These are phyloP conservation scores for Sphaerosporella brunnea DNA, from an alignment of 495 filamentous ascomycete genomes.

Conservation along the genomic window DNA sequence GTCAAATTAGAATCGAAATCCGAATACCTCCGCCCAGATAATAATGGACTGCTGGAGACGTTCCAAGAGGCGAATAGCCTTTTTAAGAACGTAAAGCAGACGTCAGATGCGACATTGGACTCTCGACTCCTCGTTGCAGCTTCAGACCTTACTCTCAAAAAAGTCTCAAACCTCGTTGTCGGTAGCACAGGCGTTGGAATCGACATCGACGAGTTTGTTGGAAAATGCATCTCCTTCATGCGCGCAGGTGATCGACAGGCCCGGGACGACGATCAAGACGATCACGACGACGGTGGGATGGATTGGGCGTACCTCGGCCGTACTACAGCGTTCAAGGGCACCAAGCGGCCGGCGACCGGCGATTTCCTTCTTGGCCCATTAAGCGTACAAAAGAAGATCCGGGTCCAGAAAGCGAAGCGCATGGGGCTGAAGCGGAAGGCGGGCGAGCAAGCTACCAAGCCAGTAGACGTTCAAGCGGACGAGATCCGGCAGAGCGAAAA, in stretches of 20 bases:
- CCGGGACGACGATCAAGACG: constrained; percentile 31
- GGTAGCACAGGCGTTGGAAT: constrained; percentile 54
- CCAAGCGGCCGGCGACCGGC: constrained; percentile 55
- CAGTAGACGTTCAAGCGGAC: constrained; percentile 50
- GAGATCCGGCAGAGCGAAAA: constrained; percentile 42
- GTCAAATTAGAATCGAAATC: constrained; percentile 40
- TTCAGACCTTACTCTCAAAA: constrained; percentile 58
- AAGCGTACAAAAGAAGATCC: constrained; percentile 65
- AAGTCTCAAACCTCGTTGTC: constrained; percentile 36
- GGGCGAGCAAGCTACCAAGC: constrained; percentile 47
- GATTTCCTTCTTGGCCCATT: constrained; percentile 81
- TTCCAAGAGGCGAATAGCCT: constrained; percentile 46
- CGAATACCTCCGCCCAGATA: constrained; percentile 44
- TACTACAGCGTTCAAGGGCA: constrained; percentile 51
- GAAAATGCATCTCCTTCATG: constrained; percentile 84
- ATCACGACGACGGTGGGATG: constrained; percentile 56
- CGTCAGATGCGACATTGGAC: constrained; percentile 82
- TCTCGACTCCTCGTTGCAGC: constrained; percentile 62
- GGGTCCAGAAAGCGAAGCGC: constrained; percentile 48
- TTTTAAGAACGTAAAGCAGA: constrained; percentile 62
- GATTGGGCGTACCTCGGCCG: constrained; percentile 79
- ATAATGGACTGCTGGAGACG: constrained; percentile 42
- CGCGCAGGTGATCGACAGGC: constrained; percentile 30
- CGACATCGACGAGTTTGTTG: constrained; percentile 85
- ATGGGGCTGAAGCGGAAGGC: constrained; percentile 40